These are phyloP conservation scores for Stevia rebaudiana DNA, from an alignment of 140 eudicot genomes.

Conservation along the genomic window DNA sequence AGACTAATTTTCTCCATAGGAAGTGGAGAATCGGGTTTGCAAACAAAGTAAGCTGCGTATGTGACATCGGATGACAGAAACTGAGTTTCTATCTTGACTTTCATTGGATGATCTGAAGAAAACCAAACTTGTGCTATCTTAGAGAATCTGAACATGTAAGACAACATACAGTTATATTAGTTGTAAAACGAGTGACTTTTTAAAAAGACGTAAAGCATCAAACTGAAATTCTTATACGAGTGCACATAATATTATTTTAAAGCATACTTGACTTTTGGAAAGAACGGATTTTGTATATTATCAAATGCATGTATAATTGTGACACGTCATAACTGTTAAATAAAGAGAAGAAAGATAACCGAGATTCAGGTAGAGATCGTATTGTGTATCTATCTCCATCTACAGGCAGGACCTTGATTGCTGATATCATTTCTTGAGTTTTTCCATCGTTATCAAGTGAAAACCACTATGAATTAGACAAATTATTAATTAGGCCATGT, in stretches of 20 bases:
- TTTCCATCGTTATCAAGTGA: background rate
- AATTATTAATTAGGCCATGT: background rate
- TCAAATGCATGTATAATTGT: background rate
- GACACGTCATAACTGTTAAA: background rate
- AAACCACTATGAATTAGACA: background rate
- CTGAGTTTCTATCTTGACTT: background rate
- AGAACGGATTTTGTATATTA: too few species aligned
- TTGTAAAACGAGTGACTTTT: too few species aligned
- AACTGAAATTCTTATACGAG: too few species aligned
- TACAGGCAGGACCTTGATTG: background rate
- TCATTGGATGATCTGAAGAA: background rate
- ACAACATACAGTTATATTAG: too few species aligned
- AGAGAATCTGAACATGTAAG: too few species aligned
- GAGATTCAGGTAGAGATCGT: background rate
- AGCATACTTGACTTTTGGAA: too few species aligned
- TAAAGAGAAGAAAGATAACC: too few species aligned
- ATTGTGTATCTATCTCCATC: background rate
- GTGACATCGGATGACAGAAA: background rate
- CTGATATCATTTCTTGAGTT: background rate
- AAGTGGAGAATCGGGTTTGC: background rate
- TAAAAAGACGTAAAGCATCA: too few species aligned
- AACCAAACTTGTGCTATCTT: too few species aligned
- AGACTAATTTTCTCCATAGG: background rate
- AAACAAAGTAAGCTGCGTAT: slow-evolving; percentile 10
- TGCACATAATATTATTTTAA: too few species aligned